phyloP scores from a whole-genome alignment of 306 rosid genomes.

The Betula pendula region DNA sequence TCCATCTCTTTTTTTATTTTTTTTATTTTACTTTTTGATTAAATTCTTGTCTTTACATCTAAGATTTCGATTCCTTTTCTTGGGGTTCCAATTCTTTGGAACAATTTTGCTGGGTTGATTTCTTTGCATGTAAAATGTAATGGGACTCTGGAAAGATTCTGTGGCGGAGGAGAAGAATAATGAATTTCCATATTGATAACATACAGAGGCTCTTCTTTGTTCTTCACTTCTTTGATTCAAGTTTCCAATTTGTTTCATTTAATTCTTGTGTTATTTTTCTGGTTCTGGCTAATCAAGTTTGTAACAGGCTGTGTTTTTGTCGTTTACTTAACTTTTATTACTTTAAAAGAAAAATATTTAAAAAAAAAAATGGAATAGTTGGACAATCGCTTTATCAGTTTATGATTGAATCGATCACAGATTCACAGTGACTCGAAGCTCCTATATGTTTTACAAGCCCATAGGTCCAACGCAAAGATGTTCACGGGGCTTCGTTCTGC shows the following conservation, averaged over 20 bases:
- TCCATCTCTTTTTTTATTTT: constrained; percentile 3
- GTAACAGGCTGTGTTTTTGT: constrained; percentile 2
- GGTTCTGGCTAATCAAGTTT: not conserved
- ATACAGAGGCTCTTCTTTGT: constrained; percentile 34
- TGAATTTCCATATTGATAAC: not conserved
- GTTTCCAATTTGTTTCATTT: constrained; percentile 5
- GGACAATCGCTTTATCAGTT: constrained; percentile 20
- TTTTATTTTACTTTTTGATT: constrained; percentile 26
- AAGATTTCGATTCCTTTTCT: constrained; percentile 38
- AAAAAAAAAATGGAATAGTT: not conserved
- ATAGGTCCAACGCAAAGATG: constrained; percentile 7
- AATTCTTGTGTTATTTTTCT: constrained; percentile 22
- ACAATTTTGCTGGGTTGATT: constrained; percentile 53
- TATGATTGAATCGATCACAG: constrained; percentile 37
- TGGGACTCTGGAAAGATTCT: constrained; percentile 36
- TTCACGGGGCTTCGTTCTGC: constrained; percentile 21
- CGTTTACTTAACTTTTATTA: not conserved
- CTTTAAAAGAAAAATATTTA: not conserved
- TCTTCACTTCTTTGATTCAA: constrained; percentile 3
- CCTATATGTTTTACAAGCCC: too few relatives aligned
- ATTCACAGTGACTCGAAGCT: constrained; percentile 23
- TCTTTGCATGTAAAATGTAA: constrained; percentile 27
- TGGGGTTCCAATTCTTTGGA: constrained; percentile 30
- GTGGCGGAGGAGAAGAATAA: constrained; percentile 25
- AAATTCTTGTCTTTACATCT: constrained; percentile 25